These are phyloP conservation scores for Aphanocladium album DNA, from an alignment of 2,329 filamentous ascomycete species.

Conservation along the genomic window DNA sequence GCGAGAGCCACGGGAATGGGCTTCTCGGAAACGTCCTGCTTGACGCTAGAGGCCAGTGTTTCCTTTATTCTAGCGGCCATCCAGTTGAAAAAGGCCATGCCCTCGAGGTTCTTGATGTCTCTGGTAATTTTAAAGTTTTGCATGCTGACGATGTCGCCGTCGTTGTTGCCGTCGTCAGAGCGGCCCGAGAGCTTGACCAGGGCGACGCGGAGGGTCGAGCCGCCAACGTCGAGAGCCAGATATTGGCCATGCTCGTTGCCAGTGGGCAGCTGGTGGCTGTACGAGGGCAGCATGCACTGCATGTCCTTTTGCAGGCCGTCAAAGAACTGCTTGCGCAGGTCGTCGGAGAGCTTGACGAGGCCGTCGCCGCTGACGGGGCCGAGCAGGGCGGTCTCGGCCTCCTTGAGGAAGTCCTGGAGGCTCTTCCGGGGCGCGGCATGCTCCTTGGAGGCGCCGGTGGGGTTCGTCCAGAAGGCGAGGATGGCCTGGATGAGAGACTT, in stretches of 20 bases:
- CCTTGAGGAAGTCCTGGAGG: conserved; percentile 49
- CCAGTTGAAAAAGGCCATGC: conserved; percentile 62
- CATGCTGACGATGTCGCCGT: conserved; percentile 50
- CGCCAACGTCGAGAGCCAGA: conserved; percentile 63
- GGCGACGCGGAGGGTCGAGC: conserved; percentile 61
- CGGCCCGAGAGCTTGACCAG: conserved; percentile 54
- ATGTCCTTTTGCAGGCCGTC: conserved; percentile 47
- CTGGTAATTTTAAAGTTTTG: conserved; percentile 52
- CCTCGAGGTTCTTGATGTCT: conserved; percentile 51
- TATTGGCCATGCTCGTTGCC: conserved; percentile 55
- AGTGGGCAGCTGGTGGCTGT: conserved; percentile 58
- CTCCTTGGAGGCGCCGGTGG: conserved; percentile 31
- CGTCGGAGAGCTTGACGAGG: conserved; percentile 41
- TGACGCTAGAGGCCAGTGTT: conserved; percentile 43
- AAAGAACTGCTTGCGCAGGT: conserved; percentile 51
- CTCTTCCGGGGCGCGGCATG: conserved; percentile 24
- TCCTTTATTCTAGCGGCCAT: conserved; percentile 57
- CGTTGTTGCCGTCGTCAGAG: conserved; percentile 30
- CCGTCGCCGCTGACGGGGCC: conserved; percentile 41
- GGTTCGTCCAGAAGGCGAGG: conserved; percentile 48
- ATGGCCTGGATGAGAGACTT: conserved; percentile 56
- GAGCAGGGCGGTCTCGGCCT: conserved; percentile 50
- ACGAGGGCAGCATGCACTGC: conserved; percentile 61
- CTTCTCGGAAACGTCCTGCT: conserved; percentile 31
- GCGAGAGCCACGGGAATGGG: conserved; percentile 57